phyloP scores from a whole-genome alignment of 768 basidiomycete genomes.

The Podaxis mareebaensis region DNA sequence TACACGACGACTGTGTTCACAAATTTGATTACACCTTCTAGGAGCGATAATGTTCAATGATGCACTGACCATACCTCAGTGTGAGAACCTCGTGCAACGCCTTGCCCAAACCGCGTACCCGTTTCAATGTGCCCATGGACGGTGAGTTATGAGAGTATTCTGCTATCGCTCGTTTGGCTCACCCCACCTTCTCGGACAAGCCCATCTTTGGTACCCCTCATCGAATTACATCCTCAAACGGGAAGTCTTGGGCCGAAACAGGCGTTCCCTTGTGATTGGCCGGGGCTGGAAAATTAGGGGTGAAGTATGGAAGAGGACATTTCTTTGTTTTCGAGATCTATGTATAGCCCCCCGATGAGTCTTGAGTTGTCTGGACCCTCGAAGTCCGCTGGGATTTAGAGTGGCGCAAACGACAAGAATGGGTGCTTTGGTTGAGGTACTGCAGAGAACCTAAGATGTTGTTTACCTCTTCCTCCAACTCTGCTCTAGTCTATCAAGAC shows the following conservation, averaged over 20 bases:
- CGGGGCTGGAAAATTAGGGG: conserved; percentile 20
- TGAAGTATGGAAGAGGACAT: conserved; percentile 6
- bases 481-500: background rate
- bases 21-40: conserved; percentile 31
- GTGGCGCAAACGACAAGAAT: conserved; percentile 11
- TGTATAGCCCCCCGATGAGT: conserved; percentile 5
- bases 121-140: conserved; percentile 96
- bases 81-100: conserved; percentile 62
- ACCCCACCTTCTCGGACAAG: conserved; percentile 24
- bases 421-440: conserved; percentile 1
- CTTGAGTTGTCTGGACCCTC: background rate
- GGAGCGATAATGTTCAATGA: conserved; percentile 99
- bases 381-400: conserved; percentile 4
- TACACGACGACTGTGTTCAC: background rate
- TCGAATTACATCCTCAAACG: conserved; percentile 25
- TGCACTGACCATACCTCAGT: conserved; percentile 63
- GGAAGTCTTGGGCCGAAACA: conserved; percentile 17
- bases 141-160: conserved; percentile 42
- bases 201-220: conserved; percentile 43
- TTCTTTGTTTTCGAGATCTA: conserved; percentile 10
- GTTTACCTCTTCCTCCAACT: background rate
- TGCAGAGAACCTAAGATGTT: background rate
- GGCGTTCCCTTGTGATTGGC: conserved; percentile 28
- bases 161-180: background rate
- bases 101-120: conserved; percentile 78